phyloP scores from a whole-genome alignment of 768 basidiomycete species.

The Naganishia randhawae region DNA sequence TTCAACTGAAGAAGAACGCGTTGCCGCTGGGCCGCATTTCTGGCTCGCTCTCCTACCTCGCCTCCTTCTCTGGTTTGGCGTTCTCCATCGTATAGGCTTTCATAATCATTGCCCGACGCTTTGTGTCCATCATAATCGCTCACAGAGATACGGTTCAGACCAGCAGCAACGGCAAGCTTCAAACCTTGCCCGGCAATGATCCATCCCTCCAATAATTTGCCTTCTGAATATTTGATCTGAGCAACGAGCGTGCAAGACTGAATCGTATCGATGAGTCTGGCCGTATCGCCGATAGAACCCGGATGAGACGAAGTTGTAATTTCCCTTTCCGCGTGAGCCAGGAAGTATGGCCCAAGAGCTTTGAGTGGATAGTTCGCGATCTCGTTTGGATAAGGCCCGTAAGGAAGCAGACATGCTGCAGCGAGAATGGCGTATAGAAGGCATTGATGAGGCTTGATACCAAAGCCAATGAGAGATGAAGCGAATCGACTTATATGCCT shows the following conservation, averaged over 20 bases:
- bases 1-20: constrained; percentile 9
- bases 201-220: constrained; percentile 28
- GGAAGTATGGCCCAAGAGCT: constrained; percentile 23
- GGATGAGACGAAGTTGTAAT: constrained; percentile 6
- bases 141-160: constrained; percentile 20
- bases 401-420: constrained; percentile 14
- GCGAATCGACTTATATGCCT: constrained; percentile 21
- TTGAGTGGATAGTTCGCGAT: constrained; percentile 11
- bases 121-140: constrained; percentile 18
- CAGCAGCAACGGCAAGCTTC: constrained; percentile 17
- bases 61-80: not conserved
- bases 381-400: constrained; percentile 9
- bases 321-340: constrained; percentile 26
- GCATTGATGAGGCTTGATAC: constrained; percentile 15
- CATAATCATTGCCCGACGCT: not conserved
- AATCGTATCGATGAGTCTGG: constrained; percentile 23
- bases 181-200: constrained; percentile 25
- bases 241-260: constrained; percentile 19
- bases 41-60: not conserved
- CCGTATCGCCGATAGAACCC: not conserved
- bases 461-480: constrained; percentile 20
- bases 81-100: constrained; percentile 1
- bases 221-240: constrained; percentile 24
- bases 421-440: constrained; percentile 17
- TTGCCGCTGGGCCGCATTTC: constrained; percentile 5